Percentiles rank a stretch among this genome's conserved stretches.
Evolutionary conservation across 2,329 filamentous ascomycete genomes (phyloP).

Genomic region (Pseudogymnoascus verrucosus): DNA sequence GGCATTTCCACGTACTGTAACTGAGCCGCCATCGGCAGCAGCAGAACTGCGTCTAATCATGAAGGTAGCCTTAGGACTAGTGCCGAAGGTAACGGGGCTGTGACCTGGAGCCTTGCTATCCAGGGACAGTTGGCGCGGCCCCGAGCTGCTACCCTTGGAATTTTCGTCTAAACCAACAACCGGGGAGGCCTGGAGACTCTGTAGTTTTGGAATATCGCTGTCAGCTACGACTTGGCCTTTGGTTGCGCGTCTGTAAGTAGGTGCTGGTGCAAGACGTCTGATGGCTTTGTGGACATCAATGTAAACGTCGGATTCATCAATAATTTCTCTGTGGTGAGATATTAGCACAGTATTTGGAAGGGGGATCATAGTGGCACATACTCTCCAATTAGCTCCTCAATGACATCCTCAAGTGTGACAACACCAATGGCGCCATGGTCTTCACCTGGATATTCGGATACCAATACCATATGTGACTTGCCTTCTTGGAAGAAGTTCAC

Average conservation of each 20-base stretch:
- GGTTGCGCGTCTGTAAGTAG: slow-evolving; percentile 12
- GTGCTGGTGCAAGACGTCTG: slow-evolving; percentile 71
- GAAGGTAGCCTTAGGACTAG: slow-evolving; percentile 41
- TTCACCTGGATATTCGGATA: slow-evolving; percentile 83
- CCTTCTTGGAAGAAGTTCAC: slow-evolving; percentile 99
- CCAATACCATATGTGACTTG: slow-evolving; percentile 97
- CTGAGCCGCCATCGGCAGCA: slow-evolving; percentile 45
- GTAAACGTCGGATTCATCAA: slow-evolving; percentile 97
- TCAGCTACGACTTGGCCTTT: slow-evolving; percentile 46
- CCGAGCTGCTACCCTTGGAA: slow-evolving; percentile 29
- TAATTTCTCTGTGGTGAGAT: slow-evolving; percentile 67
- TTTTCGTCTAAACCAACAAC: slow-evolving; percentile 2
- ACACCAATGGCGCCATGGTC: slow-evolving; percentile 86
- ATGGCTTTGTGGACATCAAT: slow-evolving; percentile 98
- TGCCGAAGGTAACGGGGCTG: slow-evolving; percentile 18
- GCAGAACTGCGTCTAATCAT: slow-evolving; percentile 51
- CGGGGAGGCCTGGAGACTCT: slow-evolving; percentile 12
- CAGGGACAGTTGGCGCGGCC: slow-evolving; percentile 10
- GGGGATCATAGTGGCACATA: slow-evolving; percentile 39
- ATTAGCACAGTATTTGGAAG: slow-evolving; percentile 18
- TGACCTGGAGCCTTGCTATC: slow-evolving; percentile 8
- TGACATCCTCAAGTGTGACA: slow-evolving; percentile 94
- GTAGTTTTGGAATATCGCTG: slow-evolving; percentile 28
- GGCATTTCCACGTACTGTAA: slow-evolving; percentile 52
- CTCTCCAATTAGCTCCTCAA: slow-evolving; percentile 97